phyloP scores from a whole-genome alignment of 129 eudicot species.

The Saussurea involucrata region DNA sequence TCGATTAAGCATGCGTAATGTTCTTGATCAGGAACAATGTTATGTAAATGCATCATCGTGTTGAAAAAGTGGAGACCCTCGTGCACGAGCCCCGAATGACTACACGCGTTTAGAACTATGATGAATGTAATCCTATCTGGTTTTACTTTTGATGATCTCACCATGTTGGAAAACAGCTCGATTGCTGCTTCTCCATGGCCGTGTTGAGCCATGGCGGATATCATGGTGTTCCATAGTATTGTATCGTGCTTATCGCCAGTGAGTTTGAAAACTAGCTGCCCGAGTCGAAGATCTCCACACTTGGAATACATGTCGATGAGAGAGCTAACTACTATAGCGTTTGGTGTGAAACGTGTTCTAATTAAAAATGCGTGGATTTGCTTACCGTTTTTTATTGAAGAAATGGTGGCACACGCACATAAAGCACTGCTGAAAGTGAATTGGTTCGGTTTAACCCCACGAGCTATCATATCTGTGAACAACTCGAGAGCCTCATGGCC shows the following conservation, averaged over 20 bases:
- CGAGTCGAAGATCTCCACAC: constrained; percentile 49
- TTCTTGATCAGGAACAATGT: constrained; percentile 52
- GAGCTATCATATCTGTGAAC: constrained; percentile 44
- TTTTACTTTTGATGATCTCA: constrained; percentile 35
- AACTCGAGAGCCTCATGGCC: constrained; percentile 51
- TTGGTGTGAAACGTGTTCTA: constrained; percentile 46
- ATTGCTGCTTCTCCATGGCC: constrained; percentile 61
- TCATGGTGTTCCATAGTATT: constrained; percentile 69
- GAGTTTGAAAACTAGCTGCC: constrained; percentile 38
- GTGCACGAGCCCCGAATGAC: constrained; percentile 67
- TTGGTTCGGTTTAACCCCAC: constrained; percentile 54
- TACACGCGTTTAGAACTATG: constrained; percentile 63
- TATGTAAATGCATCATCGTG: constrained; percentile 32
- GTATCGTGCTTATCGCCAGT: constrained; percentile 38
- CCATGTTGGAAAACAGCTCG: constrained; percentile 48
- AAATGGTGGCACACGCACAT: constrained; percentile 54
- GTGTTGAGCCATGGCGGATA: constrained; percentile 78
- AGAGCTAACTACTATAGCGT: constrained; percentile 58
- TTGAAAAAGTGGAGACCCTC: constrained; percentile 50
- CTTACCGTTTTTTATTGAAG: constrained; percentile 54
- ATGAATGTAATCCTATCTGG: constrained; percentile 63
- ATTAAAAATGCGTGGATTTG: constrained; percentile 65
- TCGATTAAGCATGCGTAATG: constrained; percentile 84
- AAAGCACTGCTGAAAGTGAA: constrained; percentile 69
- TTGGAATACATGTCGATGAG: constrained; percentile 86